Base-by-base conservation (phyloP, 495 filamentous ascomycete species). In the Podospora didyma region DNA sequence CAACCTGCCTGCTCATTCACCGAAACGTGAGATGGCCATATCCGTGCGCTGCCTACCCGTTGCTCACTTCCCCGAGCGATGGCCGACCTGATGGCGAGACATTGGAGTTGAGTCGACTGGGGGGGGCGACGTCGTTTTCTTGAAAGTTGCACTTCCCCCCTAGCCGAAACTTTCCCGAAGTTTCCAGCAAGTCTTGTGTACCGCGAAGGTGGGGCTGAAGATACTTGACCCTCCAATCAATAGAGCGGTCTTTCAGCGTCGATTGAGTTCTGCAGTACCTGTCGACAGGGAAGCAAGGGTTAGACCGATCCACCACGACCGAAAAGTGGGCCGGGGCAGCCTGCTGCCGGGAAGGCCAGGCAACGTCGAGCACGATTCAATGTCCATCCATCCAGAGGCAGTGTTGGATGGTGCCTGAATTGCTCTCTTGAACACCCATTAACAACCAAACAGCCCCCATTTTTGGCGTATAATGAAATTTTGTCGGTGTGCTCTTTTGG, bases 281-380 rank as follows among this genome's bases (percentile, higher is more conserved):
- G 49, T 20, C 20, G 22, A 31, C 26, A 35, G 19, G 47, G 37
- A 45, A 31, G 24, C 59, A 60, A 46, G 63, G 63, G 55, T 46
- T 63, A 51, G 54, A 63, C 62, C 60, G 41, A 66, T 28, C 62
- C 60, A 54, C 46, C 28, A 22, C 39, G 50, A 54, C 49, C 14
- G 26, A 55, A 51, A 51, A 35, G 60, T 56, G 57, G 63, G 17
- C 21, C 39, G 53, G 24, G 57, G 53, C 52, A 48, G 50, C 57
- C 51, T 60, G 61, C 63, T 46, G 52, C 49, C 37, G 60, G 60
- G 31, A 42, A 59, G 55, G 26, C 26, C 26, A 31, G 26, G 26
- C 26, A 31, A 31, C 26, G 3, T 31, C 26, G 3, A n/a, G 19
- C 41, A 52, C n/a, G n/a, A n/a, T n/a, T n/a, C n/a, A n/a, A n/a